Evolutionary conservation across 495 filamentous ascomycete species (phyloP), one percentile per base, ranked within the genome.

Genomic region (Penicillium coffeae): DNA sequence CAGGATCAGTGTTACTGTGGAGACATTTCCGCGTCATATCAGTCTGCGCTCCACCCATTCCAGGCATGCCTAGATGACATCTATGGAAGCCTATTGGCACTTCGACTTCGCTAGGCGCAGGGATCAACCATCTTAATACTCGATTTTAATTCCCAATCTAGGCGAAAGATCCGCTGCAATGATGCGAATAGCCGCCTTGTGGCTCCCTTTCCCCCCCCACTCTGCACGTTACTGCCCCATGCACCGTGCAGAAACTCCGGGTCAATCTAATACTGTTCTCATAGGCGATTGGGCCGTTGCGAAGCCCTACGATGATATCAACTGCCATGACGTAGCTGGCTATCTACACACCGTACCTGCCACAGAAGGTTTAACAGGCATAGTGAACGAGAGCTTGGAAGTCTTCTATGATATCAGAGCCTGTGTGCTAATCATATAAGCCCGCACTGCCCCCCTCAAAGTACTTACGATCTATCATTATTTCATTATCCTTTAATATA

Each of bases 311-410:
- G 16, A 54, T 63, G 59, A 60, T 63, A 63, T 57, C 59, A 57
- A 52, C 21, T 8, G 40, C 3, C 16, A 52, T 63, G 59, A 63
- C 59, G 59, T 60, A 56, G 54, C 46, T 19, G 35, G 38, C 45
- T 51, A 18, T 48, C 10, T 42, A 10, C 8, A 33, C 21, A 36
- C 45, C 15, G 41, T 56, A 18, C 47, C 52, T 56, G 52, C 37
- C 21, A 43, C 36, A 5, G 25, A 34, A 38, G 52, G 54, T 50
- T 50, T 55, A 58, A 46, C 34, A 32, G 22, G 38, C 36, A 9
- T 44, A 8, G n/a, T 35, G 12, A 36, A 18, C 22, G 30, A 15
- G 25, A 30, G 4, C 25, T 10, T 30, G 5, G 25, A 30, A 30
- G 25, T 4, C 25, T 4, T 32, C 44, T 13, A 51, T 50, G 55